A percentile compares a stretch with the other conserved stretches of the same genome.
Evolutionary conservation across 306 rosid genomes (phyloP).

Genomic region (Gastrolobium bilobum): DNA sequence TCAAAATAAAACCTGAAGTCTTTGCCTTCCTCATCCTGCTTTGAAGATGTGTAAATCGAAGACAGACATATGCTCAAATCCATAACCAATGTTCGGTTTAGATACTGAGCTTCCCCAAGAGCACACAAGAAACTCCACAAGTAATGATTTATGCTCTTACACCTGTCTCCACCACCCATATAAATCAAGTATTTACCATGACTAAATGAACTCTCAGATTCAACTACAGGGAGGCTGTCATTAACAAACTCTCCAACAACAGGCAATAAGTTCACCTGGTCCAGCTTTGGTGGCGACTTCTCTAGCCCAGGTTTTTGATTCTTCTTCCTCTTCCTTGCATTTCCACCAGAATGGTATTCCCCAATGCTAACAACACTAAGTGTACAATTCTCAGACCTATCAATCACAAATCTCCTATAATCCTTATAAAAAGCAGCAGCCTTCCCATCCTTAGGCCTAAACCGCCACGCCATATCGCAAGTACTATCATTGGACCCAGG

Average conservation of each 20-base stretch:
- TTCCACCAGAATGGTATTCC: slow-evolving; percentile 84
- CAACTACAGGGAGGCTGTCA: slow-evolving; percentile 85
- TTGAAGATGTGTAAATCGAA: slow-evolving; percentile 78
- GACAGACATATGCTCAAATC: slow-evolving; percentile 93
- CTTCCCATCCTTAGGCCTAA: slow-evolving; percentile 97
- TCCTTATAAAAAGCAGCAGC: slow-evolving; percentile 92
- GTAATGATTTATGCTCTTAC: slow-evolving; percentile 98
- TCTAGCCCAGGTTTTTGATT: slow-evolving; percentile 72
- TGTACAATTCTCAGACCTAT: slow-evolving; percentile 73
- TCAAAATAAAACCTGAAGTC: slow-evolving; percentile 98
- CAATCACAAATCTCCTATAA: slow-evolving; percentile 88
- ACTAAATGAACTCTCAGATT: slow-evolving; percentile 84
- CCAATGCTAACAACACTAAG: slow-evolving; percentile 75
- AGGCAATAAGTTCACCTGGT: slow-evolving; percentile 60
- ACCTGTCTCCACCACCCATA: slow-evolving; percentile 86
- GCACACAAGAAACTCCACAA: slow-evolving; percentile 99
- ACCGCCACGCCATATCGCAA: slow-evolving; percentile 99
- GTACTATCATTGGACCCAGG: slow-evolving; percentile 67
- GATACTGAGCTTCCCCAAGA: slow-evolving; percentile 97
- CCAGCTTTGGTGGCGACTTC: slow-evolving; percentile 63
- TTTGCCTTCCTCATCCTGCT: slow-evolving; percentile 91
- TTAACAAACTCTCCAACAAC: slow-evolving; percentile 90
- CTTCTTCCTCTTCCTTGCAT: slow-evolving; percentile 96
- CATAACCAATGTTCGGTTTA: slow-evolving; percentile 95
- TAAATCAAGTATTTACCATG: slow-evolving; percentile 82